These are phyloP conservation scores for Sphaerulina musiva DNA, from an alignment of 2,329 filamentous ascomycete species.

Conservation along the genomic window DNA sequence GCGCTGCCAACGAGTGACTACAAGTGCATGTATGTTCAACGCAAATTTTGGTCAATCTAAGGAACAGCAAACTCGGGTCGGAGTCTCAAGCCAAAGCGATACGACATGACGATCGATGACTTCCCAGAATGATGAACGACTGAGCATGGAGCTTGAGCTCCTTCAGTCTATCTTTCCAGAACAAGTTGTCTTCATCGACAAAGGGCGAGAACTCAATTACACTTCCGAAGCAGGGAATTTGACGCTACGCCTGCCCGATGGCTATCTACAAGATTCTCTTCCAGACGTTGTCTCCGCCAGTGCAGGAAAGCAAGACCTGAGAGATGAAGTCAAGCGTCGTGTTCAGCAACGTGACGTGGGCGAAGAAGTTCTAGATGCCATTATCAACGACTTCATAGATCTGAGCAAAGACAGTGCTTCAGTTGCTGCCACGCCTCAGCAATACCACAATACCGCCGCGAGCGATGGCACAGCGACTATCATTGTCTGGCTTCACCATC, in stretches of 20 bases:
- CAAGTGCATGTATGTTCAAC: not conserved
- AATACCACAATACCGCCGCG: not conserved
- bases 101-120: not conserved
- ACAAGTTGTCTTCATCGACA: constrained; percentile 33
- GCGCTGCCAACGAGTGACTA: too few relatives aligned
- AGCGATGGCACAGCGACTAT: constrained; percentile 22
- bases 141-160: constrained; percentile 37
- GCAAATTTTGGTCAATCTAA: not conserved
- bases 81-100: too few relatives aligned
- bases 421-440: not conserved
- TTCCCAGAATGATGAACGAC: constrained; percentile 14
- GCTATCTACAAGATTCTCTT: constrained; percentile 34
- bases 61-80: not conserved
- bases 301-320: constrained; percentile 34
- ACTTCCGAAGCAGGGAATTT: constrained; percentile 18
- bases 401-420: constrained; percentile 19
- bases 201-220: constrained; percentile 37
- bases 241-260: constrained; percentile 37
- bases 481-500: constrained; percentile 43
- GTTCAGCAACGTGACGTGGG: constrained; percentile 29
- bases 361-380: constrained; percentile 40
- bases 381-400: constrained; percentile 37
- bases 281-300: constrained; percentile 38
- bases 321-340: constrained; percentile 30
- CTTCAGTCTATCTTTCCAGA: constrained; percentile 43